Evolutionary conservation across 805 yeast genomes (phyloP).

Genomic region (Hanseniaspora thailandica): DNA sequence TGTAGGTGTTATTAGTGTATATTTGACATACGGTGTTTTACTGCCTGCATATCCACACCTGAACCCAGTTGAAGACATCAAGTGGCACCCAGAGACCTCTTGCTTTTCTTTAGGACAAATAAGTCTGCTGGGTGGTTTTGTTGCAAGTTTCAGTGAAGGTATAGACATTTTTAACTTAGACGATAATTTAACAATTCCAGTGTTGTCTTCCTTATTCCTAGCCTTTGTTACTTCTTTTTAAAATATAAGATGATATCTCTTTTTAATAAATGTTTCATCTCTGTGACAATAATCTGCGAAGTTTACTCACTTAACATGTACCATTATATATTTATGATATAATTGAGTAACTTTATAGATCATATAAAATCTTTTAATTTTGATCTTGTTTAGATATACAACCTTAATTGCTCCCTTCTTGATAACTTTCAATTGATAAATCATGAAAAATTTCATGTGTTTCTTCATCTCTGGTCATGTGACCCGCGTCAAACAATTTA

Average conservation of each 20-base stretch:
- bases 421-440: too few species aligned
- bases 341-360: too few species aligned
- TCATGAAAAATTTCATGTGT: too few species aligned
- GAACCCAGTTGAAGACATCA: constrained; percentile 45
- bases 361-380: too few species aligned
- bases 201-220: constrained; percentile 60
- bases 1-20: constrained; percentile 58
- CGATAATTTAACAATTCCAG: constrained; percentile 91
- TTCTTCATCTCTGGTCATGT: not conserved
- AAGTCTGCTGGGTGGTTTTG: constrained; percentile 57
- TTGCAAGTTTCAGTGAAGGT: constrained; percentile 81
- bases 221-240: constrained; percentile 32
- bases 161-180: constrained; percentile 67
- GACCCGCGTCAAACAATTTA: not conserved
- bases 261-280: too few species aligned
- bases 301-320: too few species aligned
- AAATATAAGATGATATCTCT: constrained; percentile 8
- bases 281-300: too few species aligned
- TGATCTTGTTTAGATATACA: too few species aligned
- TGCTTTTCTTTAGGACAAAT: constrained; percentile 40
- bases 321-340: too few species aligned
- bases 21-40: constrained; percentile 58
- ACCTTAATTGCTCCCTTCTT: too few species aligned
- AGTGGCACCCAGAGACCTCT: constrained; percentile 57
- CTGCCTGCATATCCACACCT: constrained; percentile 50